A percentile compares a stretch with the other conserved stretches of the same genome.
These are phyloP conservation scores for Sclerotinia minor DNA, from an alignment of 2,329 filamentous ascomycete species.

Conservation along the genomic window DNA sequence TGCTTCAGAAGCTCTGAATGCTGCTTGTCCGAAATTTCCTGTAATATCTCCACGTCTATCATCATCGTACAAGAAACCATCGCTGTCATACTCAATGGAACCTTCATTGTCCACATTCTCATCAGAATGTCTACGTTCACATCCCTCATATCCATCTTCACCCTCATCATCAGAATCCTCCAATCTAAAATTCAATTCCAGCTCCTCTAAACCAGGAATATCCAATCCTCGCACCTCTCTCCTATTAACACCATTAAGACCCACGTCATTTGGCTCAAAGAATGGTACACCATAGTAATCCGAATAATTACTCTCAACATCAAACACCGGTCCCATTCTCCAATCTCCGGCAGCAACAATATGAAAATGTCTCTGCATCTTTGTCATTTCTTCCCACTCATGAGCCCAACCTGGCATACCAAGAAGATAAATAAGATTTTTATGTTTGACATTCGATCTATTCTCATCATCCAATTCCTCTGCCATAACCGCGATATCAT, in stretches of 20 bases:
- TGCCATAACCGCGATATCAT: background rate
- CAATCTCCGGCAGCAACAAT: constrained; percentile 20
- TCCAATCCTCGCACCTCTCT: background rate
- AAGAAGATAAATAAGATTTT: background rate
- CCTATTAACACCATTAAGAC: background rate
- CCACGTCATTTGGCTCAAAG: constrained; percentile 12
- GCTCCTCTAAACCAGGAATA: background rate
- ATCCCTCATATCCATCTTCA: background rate
- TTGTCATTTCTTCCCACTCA: constrained; percentile 6
- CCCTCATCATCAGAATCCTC: background rate
- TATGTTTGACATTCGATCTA: background rate
- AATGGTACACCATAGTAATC: constrained; percentile 19
- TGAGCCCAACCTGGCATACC: background rate
- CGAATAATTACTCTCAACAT: constrained; percentile 18
- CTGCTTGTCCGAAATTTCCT: background rate
- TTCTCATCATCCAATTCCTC: background rate
- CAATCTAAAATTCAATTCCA: background rate
- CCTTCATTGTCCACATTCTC: background rate
- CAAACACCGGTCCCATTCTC: constrained; percentile 17
- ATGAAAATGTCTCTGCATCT: constrained; percentile 20
- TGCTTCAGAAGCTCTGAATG: background rate
- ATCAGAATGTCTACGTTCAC: background rate
- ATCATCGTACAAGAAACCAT: constrained; percentile 5
- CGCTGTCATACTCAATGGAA: constrained; percentile 3
- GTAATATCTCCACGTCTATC: background rate